Percentiles rank a stretch among this genome's conserved stretches.
These are phyloP conservation scores for Bipolaris cookei DNA, from an alignment of 2,329 filamentous ascomycete genomes.

Conservation along the genomic window DNA sequence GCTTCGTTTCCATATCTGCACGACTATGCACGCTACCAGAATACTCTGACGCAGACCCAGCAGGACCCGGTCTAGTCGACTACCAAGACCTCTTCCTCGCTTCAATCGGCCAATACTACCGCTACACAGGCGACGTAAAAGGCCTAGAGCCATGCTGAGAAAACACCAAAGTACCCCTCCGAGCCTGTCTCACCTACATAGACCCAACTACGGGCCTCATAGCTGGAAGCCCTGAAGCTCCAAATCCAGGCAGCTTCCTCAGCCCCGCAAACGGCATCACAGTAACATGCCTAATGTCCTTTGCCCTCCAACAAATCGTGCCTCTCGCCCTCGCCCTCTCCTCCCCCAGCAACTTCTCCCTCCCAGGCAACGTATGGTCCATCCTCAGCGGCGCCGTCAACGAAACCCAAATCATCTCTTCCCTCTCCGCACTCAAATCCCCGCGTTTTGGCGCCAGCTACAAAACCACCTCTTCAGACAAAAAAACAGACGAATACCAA, in stretches of 20 bases:
- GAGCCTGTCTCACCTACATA: neutral
- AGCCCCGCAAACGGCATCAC: neutral
- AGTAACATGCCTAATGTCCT: neutral
- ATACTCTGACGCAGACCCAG: conserved; percentile 1
- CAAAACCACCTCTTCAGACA: conserved; percentile 11
- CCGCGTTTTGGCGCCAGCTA: conserved; percentile 3
- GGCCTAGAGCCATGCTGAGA: neutral
- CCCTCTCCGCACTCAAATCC: conserved; percentile 37
- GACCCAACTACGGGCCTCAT: neutral
- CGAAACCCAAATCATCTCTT: conserved; percentile 33
- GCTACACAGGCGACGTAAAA: neutral
- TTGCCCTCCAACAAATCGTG: neutral
- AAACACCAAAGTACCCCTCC: neutral
- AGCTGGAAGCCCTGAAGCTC: neutral
- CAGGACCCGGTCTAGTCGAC: neutral
- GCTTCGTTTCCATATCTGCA: conserved; percentile 2
- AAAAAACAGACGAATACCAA: conserved; percentile 21
- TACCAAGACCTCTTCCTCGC: conserved; percentile 8
- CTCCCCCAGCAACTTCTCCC: conserved; percentile 40
- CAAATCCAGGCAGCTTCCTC: neutral
- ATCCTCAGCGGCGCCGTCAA: conserved; percentile 47
- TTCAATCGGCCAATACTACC: conserved; percentile 3
- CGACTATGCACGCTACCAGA: conserved; percentile 1
- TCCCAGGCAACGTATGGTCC: conserved; percentile 43
- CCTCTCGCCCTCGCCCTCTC: conserved; percentile 7